Evolutionary conservation across 805 yeast species (phyloP).

Genomic region (Candida krabiensis): DNA sequence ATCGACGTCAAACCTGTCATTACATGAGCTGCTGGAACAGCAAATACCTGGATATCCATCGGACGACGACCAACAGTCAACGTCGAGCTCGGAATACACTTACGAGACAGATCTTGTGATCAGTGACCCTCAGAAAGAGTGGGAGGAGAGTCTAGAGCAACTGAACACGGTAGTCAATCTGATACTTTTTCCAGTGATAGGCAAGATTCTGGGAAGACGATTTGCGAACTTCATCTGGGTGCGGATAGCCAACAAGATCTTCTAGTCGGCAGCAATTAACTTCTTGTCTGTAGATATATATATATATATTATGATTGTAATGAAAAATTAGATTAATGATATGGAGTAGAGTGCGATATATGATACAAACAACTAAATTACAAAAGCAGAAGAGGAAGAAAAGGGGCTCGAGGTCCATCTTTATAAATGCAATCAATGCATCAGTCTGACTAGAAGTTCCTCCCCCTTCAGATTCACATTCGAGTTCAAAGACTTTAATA

Average conservation of each 20-base stretch:
- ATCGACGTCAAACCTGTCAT: conserved; percentile 12
- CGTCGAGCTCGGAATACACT: conserved; percentile 28
- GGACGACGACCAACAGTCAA: conserved; percentile 16
- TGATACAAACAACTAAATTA: conserved; percentile 1
- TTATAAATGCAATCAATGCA: too few species aligned
- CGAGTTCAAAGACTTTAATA: conserved; percentile 26
- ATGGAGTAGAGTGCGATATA: too few species aligned
- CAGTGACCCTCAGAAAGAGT: conserved; percentile 59
- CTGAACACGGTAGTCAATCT: conserved; percentile 55
- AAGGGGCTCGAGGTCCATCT: background rate
- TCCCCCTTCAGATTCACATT: conserved; percentile 16
- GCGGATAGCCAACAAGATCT: conserved; percentile 26
- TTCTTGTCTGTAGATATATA: too few species aligned
- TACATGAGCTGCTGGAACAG: conserved; percentile 9
- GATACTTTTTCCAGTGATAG: conserved; percentile 64
- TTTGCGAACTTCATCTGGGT: conserved; percentile 43
- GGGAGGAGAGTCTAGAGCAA: conserved; percentile 70
- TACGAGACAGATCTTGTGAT: conserved; percentile 30
- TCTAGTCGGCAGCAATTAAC: background rate
- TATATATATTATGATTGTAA: too few species aligned
- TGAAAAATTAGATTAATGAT: too few species aligned
- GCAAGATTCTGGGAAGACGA: conserved; percentile 66
- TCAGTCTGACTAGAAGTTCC: conserved; percentile 11
- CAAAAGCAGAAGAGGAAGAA: background rate
- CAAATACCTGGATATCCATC: too few species aligned